Percentiles rank a stretch among this genome's conserved stretches.
phyloP scores from a whole-genome alignment of 2,329 filamentous ascomycete species.

The Fusarium circinatum region DNA sequence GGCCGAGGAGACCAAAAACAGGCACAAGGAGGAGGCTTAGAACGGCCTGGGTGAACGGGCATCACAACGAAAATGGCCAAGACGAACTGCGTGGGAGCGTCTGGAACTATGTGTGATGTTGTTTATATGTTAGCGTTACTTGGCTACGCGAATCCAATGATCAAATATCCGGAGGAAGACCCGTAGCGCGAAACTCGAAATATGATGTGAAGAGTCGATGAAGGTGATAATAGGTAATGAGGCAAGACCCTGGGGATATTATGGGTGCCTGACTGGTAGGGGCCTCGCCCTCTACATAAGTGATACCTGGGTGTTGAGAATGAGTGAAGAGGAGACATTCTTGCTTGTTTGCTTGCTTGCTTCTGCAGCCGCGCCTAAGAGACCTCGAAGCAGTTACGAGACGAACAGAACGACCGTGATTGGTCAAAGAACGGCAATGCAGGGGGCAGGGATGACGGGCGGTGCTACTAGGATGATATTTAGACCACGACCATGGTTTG shows the following conservation, averaged over 20 bases:
- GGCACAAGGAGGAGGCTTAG: not conserved
- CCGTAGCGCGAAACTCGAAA: not conserved
- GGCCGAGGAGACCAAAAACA: not conserved
- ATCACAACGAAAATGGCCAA: constrained; percentile 13
- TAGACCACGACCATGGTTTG: not conserved
- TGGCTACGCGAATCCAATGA: not conserved
- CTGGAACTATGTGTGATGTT: not conserved
- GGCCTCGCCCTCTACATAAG: not conserved
- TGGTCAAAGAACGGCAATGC: constrained; percentile 30
- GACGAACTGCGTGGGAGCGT: not conserved
- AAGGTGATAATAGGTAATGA: not conserved
- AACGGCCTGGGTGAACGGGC: constrained; percentile 1
- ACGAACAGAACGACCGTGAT: constrained; percentile 7
- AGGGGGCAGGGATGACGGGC: constrained; percentile 28
- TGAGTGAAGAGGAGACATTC: constrained; percentile 9
- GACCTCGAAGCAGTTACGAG: constrained; percentile 12
- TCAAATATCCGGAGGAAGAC: constrained; percentile 8
- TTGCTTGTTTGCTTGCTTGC: not conserved
- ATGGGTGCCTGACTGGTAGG: not conserved
- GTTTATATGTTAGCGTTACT: not conserved
- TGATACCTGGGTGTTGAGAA: constrained; percentile 1
- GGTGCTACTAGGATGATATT: not conserved
- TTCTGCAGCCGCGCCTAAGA: constrained; percentile 8
- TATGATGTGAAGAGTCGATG: not conserved
- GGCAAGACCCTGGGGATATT: not conserved